Base-by-base conservation (phyloP, 768 basidiomycete species). In the Exsudoporus frostii region DNA sequence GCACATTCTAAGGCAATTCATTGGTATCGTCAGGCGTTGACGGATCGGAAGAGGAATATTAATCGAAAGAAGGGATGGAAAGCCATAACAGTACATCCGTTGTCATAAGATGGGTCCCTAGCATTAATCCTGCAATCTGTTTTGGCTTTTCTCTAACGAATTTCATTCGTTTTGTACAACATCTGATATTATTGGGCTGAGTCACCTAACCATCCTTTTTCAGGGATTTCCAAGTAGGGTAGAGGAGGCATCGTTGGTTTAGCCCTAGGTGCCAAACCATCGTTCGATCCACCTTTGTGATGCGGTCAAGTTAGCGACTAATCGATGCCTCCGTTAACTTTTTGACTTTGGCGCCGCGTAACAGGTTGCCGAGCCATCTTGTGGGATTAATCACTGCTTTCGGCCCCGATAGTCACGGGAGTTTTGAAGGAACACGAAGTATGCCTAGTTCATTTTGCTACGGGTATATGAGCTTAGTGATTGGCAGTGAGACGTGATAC, bases 1-100 rank as follows among this genome's bases (percentile, higher is more conserved):
- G 79, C 55, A 80, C 65, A 41, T 91, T 90, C 72, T 86, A 65
- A 65, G 46, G 33, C 32, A 32, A 47, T 30, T 39, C 27, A 43
- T 51, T 38, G 2, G 45, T 36, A 19, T 41, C 45, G 39, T 38
- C 25, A 20, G 41, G 22, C 40, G 27, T 53, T 51, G 34, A 8
- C n/a, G 11, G 50, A 46, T 53, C 24, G 30, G 48, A 52, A 46
- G 59, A 47, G 57, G 51, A 36, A 29, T 43, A 32, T 37, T 45
- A 36, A 48, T 46, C 30, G 54, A 52, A 44, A 61, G 58, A 63
- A 54, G 53, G 42, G 50, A 40, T 45, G 33, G 6, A 61, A 46
- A 58, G 40, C 22, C 51, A 48, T 11, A 51, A 34, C 51, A 49
- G 39, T 43, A 46, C 41, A 42, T 45, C 36, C 42, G 40, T 56